Percentiles rank a stretch among this genome's conserved stretches.
phyloP scores from a whole-genome alignment of 2,329 filamentous ascomycete species.

The Diaporthe caulivora region DNA sequence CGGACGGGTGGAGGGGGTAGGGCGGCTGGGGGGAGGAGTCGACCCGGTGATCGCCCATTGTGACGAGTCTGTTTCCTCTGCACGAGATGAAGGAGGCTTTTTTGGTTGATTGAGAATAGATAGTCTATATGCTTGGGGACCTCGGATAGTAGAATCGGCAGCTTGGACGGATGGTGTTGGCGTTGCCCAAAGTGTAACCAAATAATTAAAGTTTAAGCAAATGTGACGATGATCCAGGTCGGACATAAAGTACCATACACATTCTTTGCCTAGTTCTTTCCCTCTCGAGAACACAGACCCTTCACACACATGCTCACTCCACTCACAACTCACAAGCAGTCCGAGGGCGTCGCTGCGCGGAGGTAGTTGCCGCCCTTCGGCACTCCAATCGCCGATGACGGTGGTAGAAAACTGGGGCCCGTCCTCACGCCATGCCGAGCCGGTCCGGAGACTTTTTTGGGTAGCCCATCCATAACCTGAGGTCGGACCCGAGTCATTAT shows the following conservation, averaged over 20 bases:
- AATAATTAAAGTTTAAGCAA: background rate
- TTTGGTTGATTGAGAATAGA: background rate
- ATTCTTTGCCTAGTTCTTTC: too few species aligned
- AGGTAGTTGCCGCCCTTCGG: conserved; percentile 8
- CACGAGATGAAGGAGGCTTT: too few species aligned
- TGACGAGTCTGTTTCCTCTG: background rate
- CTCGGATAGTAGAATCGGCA: background rate
- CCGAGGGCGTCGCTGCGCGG: background rate
- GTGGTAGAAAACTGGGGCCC: conserved; percentile 47
- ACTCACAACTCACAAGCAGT: background rate
- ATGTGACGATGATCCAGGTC: background rate
- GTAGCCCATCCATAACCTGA: conserved; percentile 44
- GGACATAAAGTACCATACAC: background rate
- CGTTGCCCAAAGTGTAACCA: conserved; percentile 18
- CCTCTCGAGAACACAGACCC: background rate
- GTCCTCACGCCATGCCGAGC: conserved; percentile 66
- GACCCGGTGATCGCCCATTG: conserved; percentile 21
- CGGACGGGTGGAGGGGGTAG: conserved; percentile 62
- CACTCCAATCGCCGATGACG: conserved; percentile 31
- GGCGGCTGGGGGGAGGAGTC: conserved; percentile 37
- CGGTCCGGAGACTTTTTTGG: conserved; percentile 55
- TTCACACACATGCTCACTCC: too few species aligned
- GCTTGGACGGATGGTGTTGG: background rate
- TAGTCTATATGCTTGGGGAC: background rate
- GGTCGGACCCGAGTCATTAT: conserved; percentile 24